Conservation (phyloP, 2,329 filamentous ascomycete genomes). For the Pseudogymnoascus sp. region DNA sequence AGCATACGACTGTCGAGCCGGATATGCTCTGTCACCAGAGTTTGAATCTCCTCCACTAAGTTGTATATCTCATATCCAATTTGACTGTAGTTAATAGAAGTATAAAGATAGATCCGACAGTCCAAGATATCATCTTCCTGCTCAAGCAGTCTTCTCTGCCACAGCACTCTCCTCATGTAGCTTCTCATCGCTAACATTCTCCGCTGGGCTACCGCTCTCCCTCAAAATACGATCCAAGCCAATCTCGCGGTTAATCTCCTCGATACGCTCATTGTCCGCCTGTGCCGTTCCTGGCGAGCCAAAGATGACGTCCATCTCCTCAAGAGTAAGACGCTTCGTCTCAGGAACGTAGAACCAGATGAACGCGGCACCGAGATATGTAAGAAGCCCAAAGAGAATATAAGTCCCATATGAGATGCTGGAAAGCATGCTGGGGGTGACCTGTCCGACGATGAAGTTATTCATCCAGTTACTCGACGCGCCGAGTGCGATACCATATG, state of each 20-base stretch:
- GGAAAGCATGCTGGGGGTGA: conserved; percentile 61
- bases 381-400: conserved; percentile 59
- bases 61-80: neutral
- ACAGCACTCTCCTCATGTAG: neutral
- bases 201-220: neutral
- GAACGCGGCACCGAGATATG: conserved; percentile 51
- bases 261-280: conserved; percentile 45
- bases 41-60: too few relatives aligned
- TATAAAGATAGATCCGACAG: neutral
- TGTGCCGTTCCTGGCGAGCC: conserved; percentile 13
- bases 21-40: too few relatives aligned
- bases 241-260: conserved; percentile 64
- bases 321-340: conserved; percentile 44
- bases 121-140: neutral
- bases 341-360: conserved; percentile 46
- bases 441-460: conserved; percentile 57
- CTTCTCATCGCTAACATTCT: conserved; percentile 2
- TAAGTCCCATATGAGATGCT: conserved; percentile 64
- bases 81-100: neutral
- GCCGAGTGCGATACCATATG: conserved; percentile 64
- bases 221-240: conserved; percentile 40
- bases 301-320: conserved; percentile 60
- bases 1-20: too few relatives aligned
- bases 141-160: neutral
- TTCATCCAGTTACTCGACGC: conserved; percentile 60